These are phyloP conservation scores for Aspergillus kassunensis DNA, from an alignment of 495 filamentous ascomycete species.

Conservation along the genomic window DNA sequence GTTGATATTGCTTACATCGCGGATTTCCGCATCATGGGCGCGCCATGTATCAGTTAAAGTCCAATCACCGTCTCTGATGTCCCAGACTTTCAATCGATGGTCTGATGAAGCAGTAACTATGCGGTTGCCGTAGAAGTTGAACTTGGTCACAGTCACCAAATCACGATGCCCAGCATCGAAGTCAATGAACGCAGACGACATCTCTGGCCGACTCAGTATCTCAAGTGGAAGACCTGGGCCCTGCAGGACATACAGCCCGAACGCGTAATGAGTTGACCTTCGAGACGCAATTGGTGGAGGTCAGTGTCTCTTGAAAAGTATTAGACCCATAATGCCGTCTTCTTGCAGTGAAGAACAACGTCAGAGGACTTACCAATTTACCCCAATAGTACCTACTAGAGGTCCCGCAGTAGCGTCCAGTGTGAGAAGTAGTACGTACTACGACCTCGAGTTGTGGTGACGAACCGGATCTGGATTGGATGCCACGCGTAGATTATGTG, in stretches of 20 bases:
- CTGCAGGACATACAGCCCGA: constrained; percentile 16
- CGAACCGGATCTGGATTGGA: constrained; percentile 1
- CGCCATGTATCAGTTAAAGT: constrained; percentile 80
- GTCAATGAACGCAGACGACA: constrained; percentile 54
- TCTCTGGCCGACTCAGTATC: constrained; percentile 26
- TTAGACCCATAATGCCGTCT: neutral
- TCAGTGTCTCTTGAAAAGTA: constrained; percentile 5
- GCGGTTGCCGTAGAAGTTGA: constrained; percentile 82
- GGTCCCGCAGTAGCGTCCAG: neutral
- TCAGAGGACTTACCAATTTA: neutral
- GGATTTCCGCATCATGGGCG: constrained; percentile 87
- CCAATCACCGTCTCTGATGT: constrained; percentile 75
- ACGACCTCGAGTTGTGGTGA: constrained; percentile 1
- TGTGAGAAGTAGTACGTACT: neutral
- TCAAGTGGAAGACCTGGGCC: constrained; percentile 19
- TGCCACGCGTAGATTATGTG: constrained; percentile 5
- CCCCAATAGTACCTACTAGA: neutral
- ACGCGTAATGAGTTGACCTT: neutral
- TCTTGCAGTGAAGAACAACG: constrained; percentile 3
- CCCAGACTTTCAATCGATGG: constrained; percentile 91
- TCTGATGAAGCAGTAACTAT: constrained; percentile 88
- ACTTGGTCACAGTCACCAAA: constrained; percentile 47
- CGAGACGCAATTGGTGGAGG: neutral
- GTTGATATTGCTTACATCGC: constrained; percentile 58
- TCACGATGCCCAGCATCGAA: constrained; percentile 63